These are phyloP conservation scores for Ophiostoma pallidulum DNA, from an alignment of 2,329 filamentous ascomycete genomes.

Conservation along the genomic window DNA sequence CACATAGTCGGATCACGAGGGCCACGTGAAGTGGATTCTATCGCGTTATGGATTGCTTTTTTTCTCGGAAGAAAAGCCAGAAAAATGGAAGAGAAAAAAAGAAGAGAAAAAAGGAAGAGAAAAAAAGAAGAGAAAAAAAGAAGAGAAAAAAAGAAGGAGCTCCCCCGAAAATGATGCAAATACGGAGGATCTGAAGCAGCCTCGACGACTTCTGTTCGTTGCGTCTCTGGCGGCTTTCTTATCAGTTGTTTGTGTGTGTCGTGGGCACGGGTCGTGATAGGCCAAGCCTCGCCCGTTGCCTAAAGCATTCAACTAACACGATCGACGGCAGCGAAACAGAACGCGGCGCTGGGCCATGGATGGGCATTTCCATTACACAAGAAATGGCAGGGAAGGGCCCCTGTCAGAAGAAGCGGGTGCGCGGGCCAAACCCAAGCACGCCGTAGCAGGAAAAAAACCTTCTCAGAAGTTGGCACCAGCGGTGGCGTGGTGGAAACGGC, in stretches of 20 bases:
- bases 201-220: too few species aligned
- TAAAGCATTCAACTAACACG: conserved; percentile 16
- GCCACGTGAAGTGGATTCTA: conserved; percentile 12
- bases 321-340: conserved; percentile 12
- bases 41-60: conserved; percentile 15
- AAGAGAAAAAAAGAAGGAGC: too few species aligned
- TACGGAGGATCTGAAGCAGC: too few species aligned
- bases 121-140: background rate
- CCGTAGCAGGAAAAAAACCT: background rate
- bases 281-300: conserved; percentile 14
- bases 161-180: too few species aligned
- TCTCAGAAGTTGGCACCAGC: background rate
- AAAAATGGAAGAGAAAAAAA: too few species aligned
- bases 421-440: too few species aligned
- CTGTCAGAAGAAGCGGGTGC: too few species aligned
- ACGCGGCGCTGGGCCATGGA: background rate
- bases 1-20: conserved; percentile 10
- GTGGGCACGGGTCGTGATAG: conserved; percentile 13
- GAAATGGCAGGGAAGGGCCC: conserved; percentile 3
- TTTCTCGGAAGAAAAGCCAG: too few species aligned
- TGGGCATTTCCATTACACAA: conserved; percentile 10
- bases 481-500: conserved; percentile 5
- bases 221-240: background rate
- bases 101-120: background rate
- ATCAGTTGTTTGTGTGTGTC: conserved; percentile 5